Conservation (phyloP, 257 asterid species). For the Salvia rosmarinus region DNA sequence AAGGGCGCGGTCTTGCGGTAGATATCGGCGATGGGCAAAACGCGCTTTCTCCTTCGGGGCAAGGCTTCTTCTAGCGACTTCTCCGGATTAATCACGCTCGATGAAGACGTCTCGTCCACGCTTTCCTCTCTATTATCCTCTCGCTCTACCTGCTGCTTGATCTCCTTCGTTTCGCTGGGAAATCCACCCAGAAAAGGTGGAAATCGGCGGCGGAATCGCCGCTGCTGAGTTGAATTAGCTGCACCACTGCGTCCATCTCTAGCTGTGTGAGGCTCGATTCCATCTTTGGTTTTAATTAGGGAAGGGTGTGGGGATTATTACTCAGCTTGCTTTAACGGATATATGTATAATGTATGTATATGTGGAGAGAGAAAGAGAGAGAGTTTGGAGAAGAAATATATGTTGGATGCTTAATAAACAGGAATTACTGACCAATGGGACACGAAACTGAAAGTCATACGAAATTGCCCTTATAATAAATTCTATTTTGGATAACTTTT, state of each 20-base stretch:
- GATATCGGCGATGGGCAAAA: constrained; percentile 43
- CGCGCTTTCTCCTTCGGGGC: constrained; percentile 43
- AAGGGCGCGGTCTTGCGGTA: constrained; percentile 41
- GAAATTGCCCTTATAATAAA: constrained; percentile 14
- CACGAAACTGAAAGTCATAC: constrained; percentile 41
- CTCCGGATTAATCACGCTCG: constrained; percentile 17
- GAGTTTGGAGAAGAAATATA: constrained; percentile 2
- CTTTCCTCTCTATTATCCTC: constrained; percentile 25
- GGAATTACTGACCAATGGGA: constrained; percentile 39
- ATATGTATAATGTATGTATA: not conserved
- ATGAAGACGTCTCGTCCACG: constrained; percentile 38
- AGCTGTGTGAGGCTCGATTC: constrained; percentile 50
- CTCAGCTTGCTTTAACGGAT: constrained; percentile 12
- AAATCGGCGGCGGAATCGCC: constrained; percentile 41
- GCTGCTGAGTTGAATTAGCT: constrained; percentile 64
- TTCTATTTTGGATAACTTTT: not conserved
- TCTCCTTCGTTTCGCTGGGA: constrained; percentile 4
- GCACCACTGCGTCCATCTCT: constrained; percentile 72
- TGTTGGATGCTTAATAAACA: constrained; percentile 29
- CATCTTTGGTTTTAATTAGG: constrained; percentile 27
- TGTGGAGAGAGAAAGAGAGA: not conserved
- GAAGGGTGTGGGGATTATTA: constrained; percentile 6
- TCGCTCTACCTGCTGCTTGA: not conserved
- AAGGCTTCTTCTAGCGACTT: constrained; percentile 32
- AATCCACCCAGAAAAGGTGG: constrained; percentile 32